Percentiles rank a stretch among this genome's conserved stretches.
Evolutionary conservation across 306 rosid species (phyloP).

Genomic region (Cajanus cajan): DNA sequence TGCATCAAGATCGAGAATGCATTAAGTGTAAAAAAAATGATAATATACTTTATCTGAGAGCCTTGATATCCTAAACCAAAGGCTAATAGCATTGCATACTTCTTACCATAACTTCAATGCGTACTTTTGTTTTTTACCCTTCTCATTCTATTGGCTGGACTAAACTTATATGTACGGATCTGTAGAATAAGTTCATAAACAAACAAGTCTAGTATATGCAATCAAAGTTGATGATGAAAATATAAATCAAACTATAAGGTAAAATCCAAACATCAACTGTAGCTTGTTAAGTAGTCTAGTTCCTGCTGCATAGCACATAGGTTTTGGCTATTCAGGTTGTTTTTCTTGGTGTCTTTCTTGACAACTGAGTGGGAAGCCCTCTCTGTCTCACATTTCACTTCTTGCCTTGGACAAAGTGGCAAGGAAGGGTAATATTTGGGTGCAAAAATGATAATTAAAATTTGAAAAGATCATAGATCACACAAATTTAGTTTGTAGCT

Average conservation of each 20-base stretch:
- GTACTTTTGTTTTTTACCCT: conserved; percentile 23
- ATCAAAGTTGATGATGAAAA: neutral
- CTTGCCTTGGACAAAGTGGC: conserved; percentile 27
- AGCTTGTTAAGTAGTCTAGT: conserved; percentile 12
- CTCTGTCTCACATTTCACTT: conserved; percentile 8
- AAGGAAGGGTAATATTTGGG: neutral
- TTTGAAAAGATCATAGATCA: neutral
- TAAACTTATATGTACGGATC: neutral
- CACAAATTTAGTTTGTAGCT: neutral
- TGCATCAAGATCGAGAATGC: no score
- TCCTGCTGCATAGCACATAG: conserved; percentile 20
- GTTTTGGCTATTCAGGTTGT: conserved; percentile 33
- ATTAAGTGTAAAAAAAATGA: no score
- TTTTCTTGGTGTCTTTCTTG: conserved; percentile 21
- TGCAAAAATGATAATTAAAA: neutral
- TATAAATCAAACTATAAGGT: neutral
- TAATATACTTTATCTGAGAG: neutral
- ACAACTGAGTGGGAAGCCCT: neutral
- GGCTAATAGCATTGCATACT: neutral
- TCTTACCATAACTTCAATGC: conserved; percentile 20
- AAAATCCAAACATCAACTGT: conserved; percentile 31
- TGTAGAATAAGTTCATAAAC: neutral
- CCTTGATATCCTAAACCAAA: conserved; percentile 8
- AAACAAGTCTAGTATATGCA: no score
- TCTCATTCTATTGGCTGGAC: conserved; percentile 9